phyloP scores from a whole-genome alignment of 2,329 filamentous ascomycete genomes.

The Cadophora sp. region DNA sequence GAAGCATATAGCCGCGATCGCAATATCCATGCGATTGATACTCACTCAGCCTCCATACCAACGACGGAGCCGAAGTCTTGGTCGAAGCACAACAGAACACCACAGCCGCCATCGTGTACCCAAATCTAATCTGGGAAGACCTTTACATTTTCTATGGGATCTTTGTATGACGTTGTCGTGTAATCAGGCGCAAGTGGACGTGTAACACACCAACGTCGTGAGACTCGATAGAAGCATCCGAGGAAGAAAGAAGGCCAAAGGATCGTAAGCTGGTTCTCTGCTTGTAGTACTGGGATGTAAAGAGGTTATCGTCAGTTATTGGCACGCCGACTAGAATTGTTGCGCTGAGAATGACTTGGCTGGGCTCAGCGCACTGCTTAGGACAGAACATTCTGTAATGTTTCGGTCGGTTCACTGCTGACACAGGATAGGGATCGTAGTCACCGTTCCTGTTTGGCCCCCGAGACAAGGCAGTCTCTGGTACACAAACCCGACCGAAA shows the following conservation, averaged over 20 bases:
- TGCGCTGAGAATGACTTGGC: not conserved
- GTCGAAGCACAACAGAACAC: not conserved
- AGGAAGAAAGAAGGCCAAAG: not conserved
- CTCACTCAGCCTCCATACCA: not conserved
- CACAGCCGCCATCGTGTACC: not conserved
- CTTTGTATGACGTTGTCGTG: not conserved
- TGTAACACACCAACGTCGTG: not conserved
- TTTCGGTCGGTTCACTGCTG: not conserved
- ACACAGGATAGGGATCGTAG: not conserved
- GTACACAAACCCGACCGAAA: too few relatives aligned
- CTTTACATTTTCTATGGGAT: not conserved
- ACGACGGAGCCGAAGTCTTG: not conserved
- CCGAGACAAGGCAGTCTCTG: conserved; percentile 7
- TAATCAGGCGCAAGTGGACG: not conserved
- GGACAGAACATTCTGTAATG: not conserved
- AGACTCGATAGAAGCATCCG: not conserved
- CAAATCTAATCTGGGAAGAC: not conserved
- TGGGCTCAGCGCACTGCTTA: not conserved
- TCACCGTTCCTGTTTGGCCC: not conserved
- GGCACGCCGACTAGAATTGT: not conserved
- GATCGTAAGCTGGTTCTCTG: not conserved
- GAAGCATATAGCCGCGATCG: not conserved
- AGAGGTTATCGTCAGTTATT: not conserved
- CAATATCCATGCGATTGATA: not conserved
- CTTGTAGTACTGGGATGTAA: not conserved